phyloP scores from a whole-genome alignment of 495 filamentous ascomycete genomes.

The Penicillium manginii region DNA sequence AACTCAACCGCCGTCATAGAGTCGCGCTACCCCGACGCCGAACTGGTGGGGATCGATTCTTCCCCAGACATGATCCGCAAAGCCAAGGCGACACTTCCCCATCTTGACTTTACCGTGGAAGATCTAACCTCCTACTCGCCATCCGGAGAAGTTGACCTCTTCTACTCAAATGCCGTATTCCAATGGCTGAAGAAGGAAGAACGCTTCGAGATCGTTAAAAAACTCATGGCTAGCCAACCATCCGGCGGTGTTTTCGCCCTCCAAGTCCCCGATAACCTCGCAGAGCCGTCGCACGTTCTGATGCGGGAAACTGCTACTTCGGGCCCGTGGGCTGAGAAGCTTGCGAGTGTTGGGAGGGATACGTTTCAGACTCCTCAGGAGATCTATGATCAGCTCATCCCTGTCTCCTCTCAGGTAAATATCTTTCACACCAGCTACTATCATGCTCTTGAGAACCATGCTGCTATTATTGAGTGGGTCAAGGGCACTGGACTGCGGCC shows the following conservation, averaged over 20 bases:
- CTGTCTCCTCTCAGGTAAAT: constrained; percentile 42
- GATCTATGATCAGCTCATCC: constrained; percentile 51
- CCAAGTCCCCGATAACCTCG: constrained; percentile 57
- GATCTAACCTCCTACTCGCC: constrained; percentile 46
- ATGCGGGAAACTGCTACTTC: constrained; percentile 50
- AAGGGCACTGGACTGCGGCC: constrained; percentile 57
- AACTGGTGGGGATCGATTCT: constrained; percentile 56
- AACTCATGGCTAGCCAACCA: constrained; percentile 40
- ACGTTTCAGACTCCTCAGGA: constrained; percentile 46
- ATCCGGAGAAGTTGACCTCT: constrained; percentile 39
- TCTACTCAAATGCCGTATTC: constrained; percentile 59
- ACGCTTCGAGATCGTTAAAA: constrained; percentile 47
- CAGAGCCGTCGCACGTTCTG: constrained; percentile 49
- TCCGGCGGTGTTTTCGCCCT: constrained; percentile 54
- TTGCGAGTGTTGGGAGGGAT: constrained; percentile 47
- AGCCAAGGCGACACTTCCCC: constrained; percentile 39
- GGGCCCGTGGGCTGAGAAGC: constrained; percentile 40
- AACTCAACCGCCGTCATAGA: constrained; percentile 54
- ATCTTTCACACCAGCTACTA: constrained; percentile 58
- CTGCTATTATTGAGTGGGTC: constrained; percentile 60
- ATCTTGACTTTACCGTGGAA: constrained; percentile 38
- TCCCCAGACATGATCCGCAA: constrained; percentile 56
- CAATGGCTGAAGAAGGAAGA: constrained; percentile 53
- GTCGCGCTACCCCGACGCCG: constrained; percentile 46
- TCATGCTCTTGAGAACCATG: constrained; percentile 49